These are phyloP conservation scores for Lachnellula subtilissima DNA, from an alignment of 2,329 filamentous ascomycete genomes.

Conservation along the genomic window DNA sequence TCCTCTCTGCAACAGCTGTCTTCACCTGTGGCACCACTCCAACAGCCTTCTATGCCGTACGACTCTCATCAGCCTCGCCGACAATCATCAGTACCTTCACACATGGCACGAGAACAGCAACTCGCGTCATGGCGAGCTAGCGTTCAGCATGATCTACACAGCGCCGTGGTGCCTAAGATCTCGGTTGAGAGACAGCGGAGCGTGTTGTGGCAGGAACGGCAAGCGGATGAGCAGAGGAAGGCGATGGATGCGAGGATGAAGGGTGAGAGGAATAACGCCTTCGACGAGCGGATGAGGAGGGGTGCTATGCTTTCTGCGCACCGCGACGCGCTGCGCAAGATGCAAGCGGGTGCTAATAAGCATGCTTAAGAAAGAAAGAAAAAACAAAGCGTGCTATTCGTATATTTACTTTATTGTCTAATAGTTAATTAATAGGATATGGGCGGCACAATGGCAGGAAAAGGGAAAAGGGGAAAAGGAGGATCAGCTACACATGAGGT, in stretches of 20 bases:
- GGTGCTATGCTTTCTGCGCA: constrained; percentile 73
- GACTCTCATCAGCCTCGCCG: constrained; percentile 53
- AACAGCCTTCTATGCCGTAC: constrained; percentile 35
- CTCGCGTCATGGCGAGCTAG: constrained; percentile 65
- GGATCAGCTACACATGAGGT: background rate
- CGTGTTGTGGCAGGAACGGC: constrained; percentile 52
- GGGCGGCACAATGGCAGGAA: background rate
- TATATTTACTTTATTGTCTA: constrained; percentile 1
- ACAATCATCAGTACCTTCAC: constrained; percentile 38
- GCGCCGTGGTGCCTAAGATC: constrained; percentile 25
- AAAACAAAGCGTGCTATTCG: background rate
- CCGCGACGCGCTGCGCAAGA: constrained; percentile 70
- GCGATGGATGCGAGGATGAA: constrained; percentile 53
- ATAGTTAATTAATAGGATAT: constrained; percentile 1
- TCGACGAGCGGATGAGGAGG: constrained; percentile 72
- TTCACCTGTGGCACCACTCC: constrained; percentile 2
- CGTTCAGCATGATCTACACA: constrained; percentile 56
- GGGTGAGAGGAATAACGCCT: constrained; percentile 55
- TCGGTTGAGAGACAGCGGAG: constrained; percentile 51
- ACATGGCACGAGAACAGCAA: constrained; percentile 48
- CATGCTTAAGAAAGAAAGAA: constrained; percentile 3
- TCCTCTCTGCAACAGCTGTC: constrained; percentile 23
- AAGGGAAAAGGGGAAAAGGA: background rate
- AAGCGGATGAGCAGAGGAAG: constrained; percentile 52
- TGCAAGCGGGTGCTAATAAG: constrained; percentile 51